Evolutionary conservation across 306 rosid genomes (phyloP).

Genomic region (Purshia tridentata): DNA sequence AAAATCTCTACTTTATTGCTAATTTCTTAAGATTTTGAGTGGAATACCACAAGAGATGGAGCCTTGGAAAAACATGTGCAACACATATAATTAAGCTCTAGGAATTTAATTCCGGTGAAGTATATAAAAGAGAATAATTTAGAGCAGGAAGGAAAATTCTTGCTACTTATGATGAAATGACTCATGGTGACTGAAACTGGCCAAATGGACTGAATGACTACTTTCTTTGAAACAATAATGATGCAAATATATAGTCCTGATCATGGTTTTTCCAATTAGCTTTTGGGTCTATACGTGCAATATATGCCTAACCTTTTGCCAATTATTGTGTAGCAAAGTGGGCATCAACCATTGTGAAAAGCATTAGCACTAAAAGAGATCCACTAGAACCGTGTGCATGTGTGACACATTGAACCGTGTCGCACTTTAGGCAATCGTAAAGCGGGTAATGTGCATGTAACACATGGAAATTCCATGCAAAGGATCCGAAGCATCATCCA

Average conservation of each 20-base stretch:
- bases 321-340: constrained; percentile 3
- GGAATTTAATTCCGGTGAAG: background rate
- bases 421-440: no score
- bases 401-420: background rate
- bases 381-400: no score
- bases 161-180: background rate
- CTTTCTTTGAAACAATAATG: background rate
- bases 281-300: no score
- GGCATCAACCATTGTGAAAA: no score
- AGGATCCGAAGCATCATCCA: background rate
- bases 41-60: no score
- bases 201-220: background rate
- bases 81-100: background rate
- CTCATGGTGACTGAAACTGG: background rate
- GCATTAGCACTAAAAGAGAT: background rate
- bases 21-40: no score
- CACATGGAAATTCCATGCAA: background rate
- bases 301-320: background rate
- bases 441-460: constrained; percentile 6
- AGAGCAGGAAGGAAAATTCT: background rate
- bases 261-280: no score
- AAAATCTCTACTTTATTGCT: no score
- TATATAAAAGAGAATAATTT: background rate
- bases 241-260: no score
- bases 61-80: background rate